Evolutionary conservation across 441 rosid genomes (phyloP).

Genomic region (Eugenia klotzschiana): DNA sequence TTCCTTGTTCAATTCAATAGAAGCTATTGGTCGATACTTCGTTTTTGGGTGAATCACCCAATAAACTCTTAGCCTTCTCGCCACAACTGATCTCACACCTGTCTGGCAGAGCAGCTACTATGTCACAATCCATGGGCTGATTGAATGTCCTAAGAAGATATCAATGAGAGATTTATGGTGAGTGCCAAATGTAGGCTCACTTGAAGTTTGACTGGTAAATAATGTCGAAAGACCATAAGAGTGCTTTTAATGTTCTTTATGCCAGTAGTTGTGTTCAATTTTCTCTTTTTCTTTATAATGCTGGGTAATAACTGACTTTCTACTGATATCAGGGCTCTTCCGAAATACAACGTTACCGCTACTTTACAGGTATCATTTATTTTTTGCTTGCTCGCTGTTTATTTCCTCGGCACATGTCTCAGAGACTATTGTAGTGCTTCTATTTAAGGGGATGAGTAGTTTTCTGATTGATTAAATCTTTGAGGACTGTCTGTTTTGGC

Average conservation of each 20-base stretch:
- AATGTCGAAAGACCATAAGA: neutral
- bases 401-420: neutral
- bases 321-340: constrained; percentile 46
- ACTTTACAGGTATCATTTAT: constrained; percentile 52
- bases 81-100: neutral
- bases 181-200: neutral
- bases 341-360: constrained; percentile 65
- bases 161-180: constrained; percentile 68
- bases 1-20: neutral
- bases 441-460: neutral
- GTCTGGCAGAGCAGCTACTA: constrained; percentile 37
- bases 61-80: neutral
- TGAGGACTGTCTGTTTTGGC: neutral
- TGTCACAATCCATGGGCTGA: constrained; percentile 39
- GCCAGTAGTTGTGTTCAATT: neutral
- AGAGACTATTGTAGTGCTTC: neutral
- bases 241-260: neutral
- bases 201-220: neutral
- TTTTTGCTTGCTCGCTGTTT: neutral
- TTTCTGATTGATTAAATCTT: neutral
- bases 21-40: neutral
- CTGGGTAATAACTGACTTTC: neutral
- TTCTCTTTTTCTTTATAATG: neutral
- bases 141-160: constrained; percentile 37
- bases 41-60: neutral